Conservation (phyloP, 2,329 filamentous ascomycete species). For the Monosporascus ibericus region DNA sequence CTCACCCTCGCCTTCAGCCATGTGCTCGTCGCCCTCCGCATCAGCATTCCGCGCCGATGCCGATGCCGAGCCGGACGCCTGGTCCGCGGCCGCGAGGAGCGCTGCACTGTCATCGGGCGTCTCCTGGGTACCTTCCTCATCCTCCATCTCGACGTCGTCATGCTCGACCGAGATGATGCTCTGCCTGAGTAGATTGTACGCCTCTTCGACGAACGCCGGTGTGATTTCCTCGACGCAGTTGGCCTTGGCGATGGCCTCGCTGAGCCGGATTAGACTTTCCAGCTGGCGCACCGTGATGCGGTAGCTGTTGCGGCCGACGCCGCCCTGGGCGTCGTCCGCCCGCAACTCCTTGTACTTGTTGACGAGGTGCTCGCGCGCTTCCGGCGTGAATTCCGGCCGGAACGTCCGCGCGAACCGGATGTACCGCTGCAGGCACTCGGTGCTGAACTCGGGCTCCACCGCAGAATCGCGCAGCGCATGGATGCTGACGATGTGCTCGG, state of each 20-base stretch:
- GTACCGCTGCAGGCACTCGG: slow-evolving; percentile 92
- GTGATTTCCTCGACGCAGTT: slow-evolving; percentile 92
- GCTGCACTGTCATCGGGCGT: slow-evolving; percentile 39
- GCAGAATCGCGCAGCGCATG: slow-evolving; percentile 91
- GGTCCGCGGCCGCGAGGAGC: slow-evolving; percentile 40
- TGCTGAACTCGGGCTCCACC: slow-evolving; percentile 88
- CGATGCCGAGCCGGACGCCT: slow-evolving; percentile 40
- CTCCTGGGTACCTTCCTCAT: slow-evolving; percentile 61
- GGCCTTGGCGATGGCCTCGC: slow-evolving; percentile 95
- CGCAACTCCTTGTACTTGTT: slow-evolving; percentile 93
- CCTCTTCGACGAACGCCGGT: slow-evolving; percentile 80
- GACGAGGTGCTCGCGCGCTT: slow-evolving; percentile 80
- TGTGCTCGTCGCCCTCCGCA: slow-evolving; percentile 39
- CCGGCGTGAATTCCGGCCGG: slow-evolving; percentile 83
- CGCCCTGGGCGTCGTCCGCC: slow-evolving; percentile 88
- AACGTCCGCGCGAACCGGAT: slow-evolving; percentile 95
- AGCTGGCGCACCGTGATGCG: slow-evolving; percentile 95
- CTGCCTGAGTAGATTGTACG: slow-evolving; percentile 83
- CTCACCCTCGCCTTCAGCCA: slow-evolving; percentile 39
- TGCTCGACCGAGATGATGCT: slow-evolving; percentile 98
- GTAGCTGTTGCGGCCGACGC: slow-evolving; percentile 90
- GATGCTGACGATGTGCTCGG: slow-evolving; percentile 89
- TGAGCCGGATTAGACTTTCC: slow-evolving; percentile 90
- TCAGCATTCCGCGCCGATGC: slow-evolving; percentile 24
- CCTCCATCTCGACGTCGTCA: slow-evolving; percentile 92